phyloP scores from a whole-genome alignment of 2,329 filamentous ascomycete genomes.

The Claviceps africana region DNA sequence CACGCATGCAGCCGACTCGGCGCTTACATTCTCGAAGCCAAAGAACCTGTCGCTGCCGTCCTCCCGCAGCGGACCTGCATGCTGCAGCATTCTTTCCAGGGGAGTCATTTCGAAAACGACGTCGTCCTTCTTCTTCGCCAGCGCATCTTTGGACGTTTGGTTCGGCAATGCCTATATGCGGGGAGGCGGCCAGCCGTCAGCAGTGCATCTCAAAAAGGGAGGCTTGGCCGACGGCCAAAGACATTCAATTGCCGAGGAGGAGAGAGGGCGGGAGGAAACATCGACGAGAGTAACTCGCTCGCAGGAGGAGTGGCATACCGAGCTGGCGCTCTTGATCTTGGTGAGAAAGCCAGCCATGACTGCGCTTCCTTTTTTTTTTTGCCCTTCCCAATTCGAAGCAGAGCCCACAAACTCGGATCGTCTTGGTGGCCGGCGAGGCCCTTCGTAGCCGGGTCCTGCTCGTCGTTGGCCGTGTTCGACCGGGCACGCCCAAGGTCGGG shows the following conservation, averaged over 20 bases:
- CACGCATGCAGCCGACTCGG: constrained; percentile 1
- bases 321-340: constrained; percentile 41
- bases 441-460: not conserved
- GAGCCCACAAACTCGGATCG: not conserved
- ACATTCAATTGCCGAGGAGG: not conserved
- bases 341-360: constrained; percentile 44
- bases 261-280: not conserved
- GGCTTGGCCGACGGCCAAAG: not conserved
- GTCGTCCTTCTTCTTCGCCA: constrained; percentile 43
- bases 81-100: constrained; percentile 61
- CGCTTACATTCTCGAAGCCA: constrained; percentile 87
- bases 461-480: not conserved
- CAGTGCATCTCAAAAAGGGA: constrained; percentile 10
- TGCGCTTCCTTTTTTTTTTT: constrained; percentile 8
- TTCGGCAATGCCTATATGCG: constrained; percentile 27
- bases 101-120: constrained; percentile 45
- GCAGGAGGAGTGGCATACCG: constrained; percentile 28
- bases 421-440: not conserved
- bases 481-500: not conserved
- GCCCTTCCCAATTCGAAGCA: constrained; percentile 2
- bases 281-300: not conserved
- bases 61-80: constrained; percentile 63
- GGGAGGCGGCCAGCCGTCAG: constrained; percentile 19
- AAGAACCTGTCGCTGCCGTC: constrained; percentile 98
- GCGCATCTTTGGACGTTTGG: constrained; percentile 30